Conservation (phyloP, 345 rosid species). For the Citrus unshiu region DNA sequence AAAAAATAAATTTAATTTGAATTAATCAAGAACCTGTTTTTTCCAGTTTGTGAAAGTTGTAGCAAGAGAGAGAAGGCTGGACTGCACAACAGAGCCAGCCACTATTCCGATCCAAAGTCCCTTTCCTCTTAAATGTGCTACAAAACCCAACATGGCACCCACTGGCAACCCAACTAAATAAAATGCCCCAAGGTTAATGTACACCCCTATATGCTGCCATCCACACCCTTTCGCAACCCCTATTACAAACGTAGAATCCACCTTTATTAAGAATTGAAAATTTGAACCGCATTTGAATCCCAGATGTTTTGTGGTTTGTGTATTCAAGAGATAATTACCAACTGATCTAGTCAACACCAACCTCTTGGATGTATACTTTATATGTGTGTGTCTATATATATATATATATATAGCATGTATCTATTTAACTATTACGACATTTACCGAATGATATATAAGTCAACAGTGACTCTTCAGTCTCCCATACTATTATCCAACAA, state of each 20-base stretch:
- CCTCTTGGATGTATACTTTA: too few relatives aligned
- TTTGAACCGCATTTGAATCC: not conserved
- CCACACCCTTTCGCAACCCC: constrained; percentile 46
- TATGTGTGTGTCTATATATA: too few relatives aligned
- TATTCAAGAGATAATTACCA: too few relatives aligned
- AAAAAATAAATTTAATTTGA: not conserved
- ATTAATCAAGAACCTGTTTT: constrained; percentile 26
- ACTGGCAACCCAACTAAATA: constrained; percentile 37
- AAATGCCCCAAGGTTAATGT: constrained; percentile 31
- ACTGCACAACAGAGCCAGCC: constrained; percentile 33
- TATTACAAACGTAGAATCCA: not conserved
- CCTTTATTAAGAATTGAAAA: not conserved
- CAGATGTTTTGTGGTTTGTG: too few relatives aligned
- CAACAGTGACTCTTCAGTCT: not conserved
- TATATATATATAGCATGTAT: too few relatives aligned
- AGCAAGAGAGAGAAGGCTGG: constrained; percentile 14
- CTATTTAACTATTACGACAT: too few relatives aligned
- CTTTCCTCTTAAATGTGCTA: constrained; percentile 23
- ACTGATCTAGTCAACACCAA: too few relatives aligned
- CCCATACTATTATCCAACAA: not conserved
- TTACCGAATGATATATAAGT: too few relatives aligned
- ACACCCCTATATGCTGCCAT: constrained; percentile 36
- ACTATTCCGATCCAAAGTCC: constrained; percentile 43
- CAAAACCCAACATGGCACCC: constrained; percentile 24
- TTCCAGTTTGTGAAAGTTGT: constrained; percentile 29